These are phyloP conservation scores for Metschnikowia dekortorum DNA, from an alignment of 805 yeast species.

Conservation along the genomic window DNA sequence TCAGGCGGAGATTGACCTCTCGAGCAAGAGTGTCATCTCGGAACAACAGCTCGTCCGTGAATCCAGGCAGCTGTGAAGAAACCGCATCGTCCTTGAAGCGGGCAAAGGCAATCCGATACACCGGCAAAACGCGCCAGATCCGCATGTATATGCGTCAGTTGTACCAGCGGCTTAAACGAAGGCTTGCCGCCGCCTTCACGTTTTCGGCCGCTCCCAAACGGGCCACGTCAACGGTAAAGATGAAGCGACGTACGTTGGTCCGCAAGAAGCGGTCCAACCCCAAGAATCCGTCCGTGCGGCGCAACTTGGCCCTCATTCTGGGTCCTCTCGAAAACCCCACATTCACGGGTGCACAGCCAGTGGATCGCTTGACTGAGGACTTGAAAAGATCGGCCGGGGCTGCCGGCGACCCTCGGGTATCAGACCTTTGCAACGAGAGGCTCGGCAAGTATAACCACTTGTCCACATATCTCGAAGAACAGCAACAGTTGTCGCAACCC, in stretches of 20 bases:
- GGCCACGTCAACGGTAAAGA: constrained; percentile 9
- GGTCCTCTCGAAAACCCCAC: constrained; percentile 32
- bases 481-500: constrained; percentile 8
- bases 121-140: background rate
- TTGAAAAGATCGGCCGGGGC: constrained; percentile 15
- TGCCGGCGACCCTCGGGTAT: background rate
- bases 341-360: constrained; percentile 25
- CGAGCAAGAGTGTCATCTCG: no score
- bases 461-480: constrained; percentile 24
- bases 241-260: background rate
- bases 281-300: background rate
- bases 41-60: no score
- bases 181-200: constrained; percentile 12
- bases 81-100: background rate
- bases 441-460: constrained; percentile 19
- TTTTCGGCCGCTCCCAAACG: constrained; percentile 11
- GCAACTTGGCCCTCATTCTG: constrained; percentile 16
- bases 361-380: constrained; percentile 12
- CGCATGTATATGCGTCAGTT: background rate
- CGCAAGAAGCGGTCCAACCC: constrained; percentile 1
- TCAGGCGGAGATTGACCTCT: background rate
- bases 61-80: background rate
- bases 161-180: constrained; percentile 16
- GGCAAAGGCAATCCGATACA: background rate
- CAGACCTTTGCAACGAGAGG: constrained; percentile 3